Percentiles rank a stretch among this genome's conserved stretches.
Conservation (phyloP, 208 protist species). For the Acanthamoeba triangularis region DNA sequence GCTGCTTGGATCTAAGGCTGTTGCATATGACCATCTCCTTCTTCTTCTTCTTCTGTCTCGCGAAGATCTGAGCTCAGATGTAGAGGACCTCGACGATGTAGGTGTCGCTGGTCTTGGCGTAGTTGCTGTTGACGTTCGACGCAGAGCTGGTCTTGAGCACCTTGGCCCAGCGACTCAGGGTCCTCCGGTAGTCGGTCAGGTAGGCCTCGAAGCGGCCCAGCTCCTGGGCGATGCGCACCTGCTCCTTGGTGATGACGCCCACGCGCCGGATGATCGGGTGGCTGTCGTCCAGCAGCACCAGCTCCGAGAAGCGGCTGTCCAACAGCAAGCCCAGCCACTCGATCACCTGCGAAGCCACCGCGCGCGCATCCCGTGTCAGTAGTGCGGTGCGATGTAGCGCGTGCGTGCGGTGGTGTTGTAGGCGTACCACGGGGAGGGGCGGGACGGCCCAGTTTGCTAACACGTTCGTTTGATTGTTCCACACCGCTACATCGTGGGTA, state of each 20-base stretch:
- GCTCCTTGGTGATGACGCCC: background rate
- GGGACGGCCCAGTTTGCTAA: background rate
- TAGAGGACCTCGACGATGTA: background rate
- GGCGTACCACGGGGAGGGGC: background rate
- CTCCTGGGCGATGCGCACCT: background rate
- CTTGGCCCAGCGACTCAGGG: background rate
- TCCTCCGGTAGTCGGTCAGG: background rate
- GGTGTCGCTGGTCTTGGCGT: background rate
- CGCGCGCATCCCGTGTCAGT: too few relatives aligned
- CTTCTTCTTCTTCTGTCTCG: too few relatives aligned
- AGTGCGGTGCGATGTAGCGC: too few relatives aligned
- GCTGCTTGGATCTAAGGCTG: too few relatives aligned
- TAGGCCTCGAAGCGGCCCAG: slow-evolving; percentile 1
- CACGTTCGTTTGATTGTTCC: background rate
- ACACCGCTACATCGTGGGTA: too few relatives aligned
- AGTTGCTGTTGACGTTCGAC: background rate
- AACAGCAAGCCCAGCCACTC: slow-evolving; percentile 24
- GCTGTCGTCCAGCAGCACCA: slow-evolving; percentile 39
- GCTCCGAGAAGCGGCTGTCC: slow-evolving; percentile 62
- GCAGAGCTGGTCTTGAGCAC: background rate
- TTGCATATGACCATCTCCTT: too few relatives aligned
- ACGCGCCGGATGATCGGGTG: slow-evolving; percentile 35
- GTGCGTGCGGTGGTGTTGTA: background rate
- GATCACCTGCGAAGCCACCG: background rate
- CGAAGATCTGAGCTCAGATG: background rate